A percentile compares a stretch with the other conserved stretches of the same genome.
Evolutionary conservation across 805 yeast genomes (phyloP).

Genomic region (Monosporozyma unispora): DNA sequence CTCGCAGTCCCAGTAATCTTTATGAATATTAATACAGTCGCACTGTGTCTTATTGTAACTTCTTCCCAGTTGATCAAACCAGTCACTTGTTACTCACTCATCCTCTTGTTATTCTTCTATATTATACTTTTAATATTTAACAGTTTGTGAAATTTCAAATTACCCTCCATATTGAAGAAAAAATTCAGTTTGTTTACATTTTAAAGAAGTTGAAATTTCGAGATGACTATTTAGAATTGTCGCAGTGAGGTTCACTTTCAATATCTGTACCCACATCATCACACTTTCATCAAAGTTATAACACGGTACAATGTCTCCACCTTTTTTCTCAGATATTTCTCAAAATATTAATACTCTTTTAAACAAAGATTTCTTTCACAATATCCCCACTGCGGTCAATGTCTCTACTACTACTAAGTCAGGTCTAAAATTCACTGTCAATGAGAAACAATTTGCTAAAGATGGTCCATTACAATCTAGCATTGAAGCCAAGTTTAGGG

Average conservation of each 20-base stretch:
- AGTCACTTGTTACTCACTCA: not conserved
- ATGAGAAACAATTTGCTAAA: slow-evolving; percentile 76
- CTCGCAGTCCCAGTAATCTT: not conserved
- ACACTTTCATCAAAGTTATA: no score
- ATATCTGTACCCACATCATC: no score
- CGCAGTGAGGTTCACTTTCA: no score
- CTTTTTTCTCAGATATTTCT: slow-evolving; percentile 88
- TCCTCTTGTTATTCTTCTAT: not conserved
- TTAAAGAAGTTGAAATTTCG: not conserved
- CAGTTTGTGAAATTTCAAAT: not conserved
- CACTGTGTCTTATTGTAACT: not conserved
- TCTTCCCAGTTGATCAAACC: not conserved
- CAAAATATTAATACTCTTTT: slow-evolving; percentile 87
- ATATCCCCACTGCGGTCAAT: slow-evolving; percentile 77
- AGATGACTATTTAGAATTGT: not conserved
- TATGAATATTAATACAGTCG: not conserved
- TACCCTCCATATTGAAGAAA: not conserved
- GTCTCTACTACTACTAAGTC: slow-evolving; percentile 91
- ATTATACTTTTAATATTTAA: not conserved
- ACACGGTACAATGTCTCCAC: slow-evolving; percentile 86
- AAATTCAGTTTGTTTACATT: not conserved
- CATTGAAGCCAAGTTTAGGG: slow-evolving; percentile 85
- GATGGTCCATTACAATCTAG: slow-evolving; percentile 79
- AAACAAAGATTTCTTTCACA: slow-evolving; percentile 88
- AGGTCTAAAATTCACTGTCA: slow-evolving; percentile 89